Base-by-base conservation (phyloP, 495 filamentous ascomycete species). In the Aspergillus coremiiformis region DNA sequence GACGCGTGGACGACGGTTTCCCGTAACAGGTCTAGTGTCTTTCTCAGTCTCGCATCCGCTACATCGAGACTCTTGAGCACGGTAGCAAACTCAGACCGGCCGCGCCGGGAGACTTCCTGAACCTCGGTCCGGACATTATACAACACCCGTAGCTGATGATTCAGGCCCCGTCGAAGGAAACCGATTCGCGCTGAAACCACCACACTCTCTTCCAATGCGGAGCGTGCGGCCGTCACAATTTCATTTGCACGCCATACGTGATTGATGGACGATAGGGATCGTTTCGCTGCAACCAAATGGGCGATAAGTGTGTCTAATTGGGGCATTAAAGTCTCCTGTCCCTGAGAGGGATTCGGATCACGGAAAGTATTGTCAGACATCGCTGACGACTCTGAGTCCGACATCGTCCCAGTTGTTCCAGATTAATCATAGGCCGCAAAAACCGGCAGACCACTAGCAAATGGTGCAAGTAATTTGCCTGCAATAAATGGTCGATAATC, bases 241-340 rank as follows among this genome's bases (percentile, higher is more conserved):
- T 92, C 84, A 62, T 94, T 88, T 51, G 92, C 93, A 37, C 89
- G 87, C 67, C 84, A 84, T 35, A 96, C 89, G 56, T 90, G 83
- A 42, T 71, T 79, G 57, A 92, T 88, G 2, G 88, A 90, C n/a
- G 87, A 86, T 2, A 98, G 80, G 7, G 92, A 91, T 22, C 89
- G 82, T 70, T 97, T 98, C 3, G 94, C 87, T 35, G 84, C 84
- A 14, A 96, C 78, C 23, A 97, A 86, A 70, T 94, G 82, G 2
- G 78, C 75, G 39, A 95, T 85, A 23, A 95, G 81, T 3, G 78
- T 81, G 50, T 93, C 87, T 47, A 93, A 78, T 24, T 64, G 63
- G 23, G 65, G 68, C 45, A 65, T 56, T 10, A 60, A 52, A 20
- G 55, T 54, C 27, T 64, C 52, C n/a, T 59, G 59, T 44, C 26